Evolutionary conservation across 352 stramenopile species (phyloP), one percentile per base, ranked within the genome.

Genomic region (Pythium grandisporangium): DNA sequence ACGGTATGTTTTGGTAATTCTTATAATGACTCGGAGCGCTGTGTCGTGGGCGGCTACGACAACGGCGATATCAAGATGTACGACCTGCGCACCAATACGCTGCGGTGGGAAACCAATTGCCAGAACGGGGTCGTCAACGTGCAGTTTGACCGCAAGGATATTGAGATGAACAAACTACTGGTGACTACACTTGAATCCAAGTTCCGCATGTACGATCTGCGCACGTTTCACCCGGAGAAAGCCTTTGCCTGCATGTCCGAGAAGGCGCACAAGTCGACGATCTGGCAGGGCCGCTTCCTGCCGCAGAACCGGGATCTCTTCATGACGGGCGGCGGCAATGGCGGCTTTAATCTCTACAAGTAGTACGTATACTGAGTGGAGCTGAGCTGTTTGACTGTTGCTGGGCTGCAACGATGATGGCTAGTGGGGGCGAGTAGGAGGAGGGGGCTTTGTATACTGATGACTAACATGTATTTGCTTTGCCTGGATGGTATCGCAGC

Each of bases 61-160:
- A 98, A 98, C 49, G 95, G 95, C 33, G 95, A 98, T 64, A 63
- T 98, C 37, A 98, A 98, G 67, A 68, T 98, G 55, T 98, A 97
- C 46, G 95, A 98, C 51, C 56, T 98, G 37, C 72, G 95, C 23
- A 96, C 87, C 4, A 96, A 95, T 52, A 72, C 72, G 43, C 68
- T 98, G 53, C 65, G 85, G 37, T 98, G 92, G 87, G 95, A 98
- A 56, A 97, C 89, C 40, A 98, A 98, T 58, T 91, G 88, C 37
- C 77, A 89, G 46, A 98, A 98, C 66, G 95, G 93, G 14, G 93
- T 98, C n/a, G 96, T 96, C 29, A 88, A 77, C 43, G 65, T 96
- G 24, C 76, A 98, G 57, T 98, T 98, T 44, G 95, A 98, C 59
- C 76, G 94, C 29, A 95, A 93, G 44, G 91, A 98, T 53, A 98